Evolutionary conservation across 176 grass and related monocot species (phyloP).

Genomic region (Pontederia crassipes): DNA sequence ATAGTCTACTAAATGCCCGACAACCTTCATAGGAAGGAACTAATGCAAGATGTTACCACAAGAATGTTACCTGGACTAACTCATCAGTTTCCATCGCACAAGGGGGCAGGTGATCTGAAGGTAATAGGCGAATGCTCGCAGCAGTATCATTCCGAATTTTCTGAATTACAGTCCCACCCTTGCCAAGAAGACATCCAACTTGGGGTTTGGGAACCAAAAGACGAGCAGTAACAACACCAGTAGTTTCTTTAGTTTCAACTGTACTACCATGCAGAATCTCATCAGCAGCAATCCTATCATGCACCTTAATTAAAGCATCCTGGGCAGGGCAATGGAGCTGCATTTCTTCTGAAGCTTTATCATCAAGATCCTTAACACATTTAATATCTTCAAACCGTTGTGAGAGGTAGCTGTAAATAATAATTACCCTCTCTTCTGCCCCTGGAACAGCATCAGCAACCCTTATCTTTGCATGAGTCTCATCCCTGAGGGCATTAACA

Average conservation of each 20-base stretch:
- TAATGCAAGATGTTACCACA: no score
- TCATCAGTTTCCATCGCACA: slow-evolving; percentile 87
- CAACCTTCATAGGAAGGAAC: no score
- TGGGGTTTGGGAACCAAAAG: slow-evolving; percentile 90
- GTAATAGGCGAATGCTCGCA: slow-evolving; percentile 61
- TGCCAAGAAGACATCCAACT: slow-evolving; percentile 85
- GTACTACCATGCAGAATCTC: slow-evolving; percentile 51
- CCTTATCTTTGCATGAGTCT: slow-evolving; percentile 93
- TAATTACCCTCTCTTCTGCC: slow-evolving; percentile 89
- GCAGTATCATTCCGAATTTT: slow-evolving; percentile 67
- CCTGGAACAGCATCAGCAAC: slow-evolving; percentile 90
- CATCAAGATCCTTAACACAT: slow-evolving; percentile 30
- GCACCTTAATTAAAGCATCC: slow-evolving; percentile 88
- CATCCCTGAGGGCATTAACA: slow-evolving; percentile 74
- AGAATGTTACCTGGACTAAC: slow-evolving; percentile 71
- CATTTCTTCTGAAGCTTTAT: slow-evolving; percentile 25
- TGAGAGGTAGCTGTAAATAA: slow-evolving; percentile 54
- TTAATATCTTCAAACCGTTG: slow-evolving; percentile 21
- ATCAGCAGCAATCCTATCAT: slow-evolving; percentile 80
- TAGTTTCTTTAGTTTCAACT: slow-evolving; percentile 29
- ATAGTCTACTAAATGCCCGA: no score
- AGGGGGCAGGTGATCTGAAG: slow-evolving; percentile 60
- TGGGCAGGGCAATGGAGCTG: slow-evolving; percentile 61
- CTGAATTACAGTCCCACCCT: slow-evolving; percentile 96
- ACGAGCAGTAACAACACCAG: slow-evolving; percentile 49